Evolutionary conservation across 768 basidiomycete species (phyloP), one percentile per base, ranked within the genome.

Genomic region (Rhodotorula sphaerocarpa): DNA sequence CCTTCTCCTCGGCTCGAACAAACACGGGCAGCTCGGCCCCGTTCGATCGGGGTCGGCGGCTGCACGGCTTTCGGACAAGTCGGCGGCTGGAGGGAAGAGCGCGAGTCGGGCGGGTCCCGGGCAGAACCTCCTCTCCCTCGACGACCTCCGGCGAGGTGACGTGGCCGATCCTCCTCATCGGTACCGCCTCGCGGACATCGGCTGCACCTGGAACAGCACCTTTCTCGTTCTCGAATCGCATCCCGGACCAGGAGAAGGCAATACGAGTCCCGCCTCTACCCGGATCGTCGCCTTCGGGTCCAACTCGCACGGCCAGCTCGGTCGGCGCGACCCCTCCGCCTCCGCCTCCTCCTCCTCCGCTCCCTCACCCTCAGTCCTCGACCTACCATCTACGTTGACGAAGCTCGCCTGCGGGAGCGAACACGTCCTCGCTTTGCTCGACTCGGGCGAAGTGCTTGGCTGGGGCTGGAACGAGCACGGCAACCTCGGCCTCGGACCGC

Each of bases 401-500:
- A n/a, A 64, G 36, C 62, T 92, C 20, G 82, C 81, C 0, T 87
- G 86, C 59, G 90, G 91, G 25, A 89, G 87, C 70, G 92, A 96
- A 74, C 91, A 96, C 75, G 81, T 88, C 5, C 75, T 95, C 14
- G 70, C 75, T 21, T 42, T 73, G 5, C 54, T 73, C 33, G 57
- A 55, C 14, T 53, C 33, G 7, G 41, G 56, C 12, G 63, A 82
- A 66, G 80, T 91, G 0, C 87, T 83, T 82, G 87, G 83, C 0
- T 95, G 92, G 88, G 93, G 93, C 0, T 97, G 93, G 92, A 97
- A 96, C 74, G 93, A 97, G 74, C 93, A 96, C 73, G 93, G 93
- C 11, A 97, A 95, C 74, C 78, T 96, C 31, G 90, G 88, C 1
- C 71, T 82, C 28, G 21, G n/a, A n/a, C n/a, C n/a, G n/a, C n/a